phyloP scores from a whole-genome alignment of 2,329 filamentous ascomycete genomes.

The Colletotrichum sp. region DNA sequence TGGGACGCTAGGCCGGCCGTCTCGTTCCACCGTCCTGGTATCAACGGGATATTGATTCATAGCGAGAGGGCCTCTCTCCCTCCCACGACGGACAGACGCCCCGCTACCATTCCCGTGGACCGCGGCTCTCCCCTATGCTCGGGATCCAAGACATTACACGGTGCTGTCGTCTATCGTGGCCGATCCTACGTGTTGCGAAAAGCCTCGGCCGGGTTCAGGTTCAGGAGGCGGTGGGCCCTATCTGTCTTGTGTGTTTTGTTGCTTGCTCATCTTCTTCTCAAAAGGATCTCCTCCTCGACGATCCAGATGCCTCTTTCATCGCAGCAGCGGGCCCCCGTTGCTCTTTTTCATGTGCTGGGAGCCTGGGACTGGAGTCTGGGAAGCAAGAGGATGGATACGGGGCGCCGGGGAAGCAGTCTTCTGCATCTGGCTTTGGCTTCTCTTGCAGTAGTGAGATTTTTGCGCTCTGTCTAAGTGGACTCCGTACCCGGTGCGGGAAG shows the following conservation, averaged over 20 bases:
- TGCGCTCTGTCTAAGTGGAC: background rate
- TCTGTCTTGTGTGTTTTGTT: background rate
- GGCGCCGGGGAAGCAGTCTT: constrained; percentile 1
- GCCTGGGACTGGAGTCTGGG: background rate
- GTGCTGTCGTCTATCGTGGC: background rate
- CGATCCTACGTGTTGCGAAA: background rate
- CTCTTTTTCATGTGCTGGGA: background rate
- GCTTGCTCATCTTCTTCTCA: background rate
- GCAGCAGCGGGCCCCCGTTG: background rate
- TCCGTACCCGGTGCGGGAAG: constrained; percentile 8
- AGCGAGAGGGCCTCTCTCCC: background rate
- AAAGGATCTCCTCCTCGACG: background rate
- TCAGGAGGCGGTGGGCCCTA: background rate
- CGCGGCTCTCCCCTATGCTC: background rate
- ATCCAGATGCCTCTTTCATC: background rate
- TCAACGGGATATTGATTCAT: background rate
- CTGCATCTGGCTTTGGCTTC: background rate
- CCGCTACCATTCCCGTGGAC: background rate
- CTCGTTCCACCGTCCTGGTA: constrained; percentile 3
- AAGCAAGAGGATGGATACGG: background rate
- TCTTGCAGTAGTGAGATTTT: background rate
- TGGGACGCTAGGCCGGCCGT: background rate
- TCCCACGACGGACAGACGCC: background rate
- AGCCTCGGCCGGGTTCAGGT: background rate
- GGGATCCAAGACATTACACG: background rate